Conservation (phyloP, 805 yeast genomes). For the Lipomyces mesembrius region DNA sequence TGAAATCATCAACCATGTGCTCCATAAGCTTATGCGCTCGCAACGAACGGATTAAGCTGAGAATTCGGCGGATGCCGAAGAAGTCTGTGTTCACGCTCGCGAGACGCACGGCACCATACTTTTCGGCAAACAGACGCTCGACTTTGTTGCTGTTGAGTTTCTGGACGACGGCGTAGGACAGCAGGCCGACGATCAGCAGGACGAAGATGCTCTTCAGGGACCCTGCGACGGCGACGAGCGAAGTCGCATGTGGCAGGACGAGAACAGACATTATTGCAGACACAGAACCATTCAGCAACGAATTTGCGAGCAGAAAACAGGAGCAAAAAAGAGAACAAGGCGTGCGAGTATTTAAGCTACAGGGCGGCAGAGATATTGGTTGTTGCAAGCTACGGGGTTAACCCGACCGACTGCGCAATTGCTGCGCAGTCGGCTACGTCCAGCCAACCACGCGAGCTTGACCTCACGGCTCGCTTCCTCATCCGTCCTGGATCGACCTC, state of each 20-base stretch:
- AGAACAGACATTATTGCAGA: conserved; percentile 5
- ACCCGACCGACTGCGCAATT: too few species aligned
- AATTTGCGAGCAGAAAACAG: not conserved
- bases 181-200: not conserved
- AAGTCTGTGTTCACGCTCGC: conserved; percentile 1
- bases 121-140: conserved; percentile 3
- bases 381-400: too few species aligned
- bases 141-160: not conserved
- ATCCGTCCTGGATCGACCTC: too few species aligned
- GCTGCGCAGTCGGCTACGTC: too few species aligned
- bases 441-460: too few species aligned
- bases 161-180: not conserved
- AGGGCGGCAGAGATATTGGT: too few species aligned
- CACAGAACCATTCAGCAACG: not conserved
- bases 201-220: not conserved
- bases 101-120: conserved; percentile 6
- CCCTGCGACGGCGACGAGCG: not conserved
- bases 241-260: not conserved
- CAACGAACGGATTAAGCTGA: not conserved
- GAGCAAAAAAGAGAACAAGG: not conserved
- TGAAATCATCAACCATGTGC: not conserved
- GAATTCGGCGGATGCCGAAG: conserved; percentile 1
- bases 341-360: not conserved
- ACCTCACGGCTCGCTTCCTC: too few species aligned
- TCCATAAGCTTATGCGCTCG: conserved; percentile 8